A percentile compares a stretch with the other conserved stretches of the same genome.
Evolutionary conservation across 2,329 filamentous ascomycete species (phyloP).

Genomic region (Monilinia fructigena): DNA sequence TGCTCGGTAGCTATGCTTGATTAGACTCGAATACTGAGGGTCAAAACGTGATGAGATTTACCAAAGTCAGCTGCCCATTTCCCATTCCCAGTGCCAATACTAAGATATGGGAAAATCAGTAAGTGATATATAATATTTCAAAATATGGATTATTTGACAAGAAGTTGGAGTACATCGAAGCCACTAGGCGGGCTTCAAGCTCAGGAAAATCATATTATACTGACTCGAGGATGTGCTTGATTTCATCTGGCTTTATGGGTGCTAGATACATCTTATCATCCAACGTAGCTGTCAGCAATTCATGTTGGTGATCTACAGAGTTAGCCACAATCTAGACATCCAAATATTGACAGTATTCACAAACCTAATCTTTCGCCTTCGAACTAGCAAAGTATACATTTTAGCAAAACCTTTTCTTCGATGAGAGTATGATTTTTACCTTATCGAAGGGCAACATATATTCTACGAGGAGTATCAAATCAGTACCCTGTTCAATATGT

Average conservation of each 20-base stretch:
- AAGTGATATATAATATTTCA: not conserved
- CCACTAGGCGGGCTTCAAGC: too few relatives aligned
- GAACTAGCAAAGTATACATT: not conserved
- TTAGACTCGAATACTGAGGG: not conserved
- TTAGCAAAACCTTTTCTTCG: not conserved
- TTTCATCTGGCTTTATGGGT: constrained; percentile 34
- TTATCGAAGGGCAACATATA: constrained; percentile 35
- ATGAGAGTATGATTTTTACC: constrained; percentile 15
- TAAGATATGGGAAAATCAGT: not conserved
- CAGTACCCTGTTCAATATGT: not conserved
- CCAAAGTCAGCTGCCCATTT: constrained; percentile 61
- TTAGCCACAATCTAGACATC: not conserved
- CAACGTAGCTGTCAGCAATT: constrained; percentile 27
- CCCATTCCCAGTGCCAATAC: constrained; percentile 53
- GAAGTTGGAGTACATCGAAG: not conserved
- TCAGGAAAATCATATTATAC: constrained; percentile 25
- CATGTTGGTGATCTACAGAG: constrained; percentile 29
- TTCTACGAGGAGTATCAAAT: constrained; percentile 27
- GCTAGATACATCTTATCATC: constrained; percentile 30
- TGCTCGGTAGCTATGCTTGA: constrained; percentile 2
- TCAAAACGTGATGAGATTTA: constrained; percentile 37
- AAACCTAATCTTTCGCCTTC: constrained; percentile 27
- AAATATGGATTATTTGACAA: not conserved
- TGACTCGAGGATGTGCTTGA: constrained; percentile 39
- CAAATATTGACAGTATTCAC: not conserved